These are phyloP conservation scores for Sorghum bicolor DNA, from an alignment of 176 grass and related monocot genomes.

Conservation along the genomic window Sorghum_bicolor_NCBIv3 NC_012872.2:63338001-63338500, in stretches of 20 bases:
- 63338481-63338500: not conserved
- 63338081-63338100: not conserved
- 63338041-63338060: not conserved
- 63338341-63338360: not conserved
- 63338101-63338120: not conserved
- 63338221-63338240: not conserved
- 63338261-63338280: not conserved
- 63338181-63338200: not conserved
- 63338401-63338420: not conserved
- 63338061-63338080: not conserved
- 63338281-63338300: not conserved
- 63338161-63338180: not conserved
- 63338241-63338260: not conserved
- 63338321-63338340: not conserved
- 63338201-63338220: not conserved
- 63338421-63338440: not conserved
- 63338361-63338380: not conserved
- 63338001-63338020: constrained; percentile 24
- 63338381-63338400: not conserved
- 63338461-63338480: not conserved
- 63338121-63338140: not conserved
- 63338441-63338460: not conserved
- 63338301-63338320: not conserved
- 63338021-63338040: not conserved
- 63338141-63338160: not conserved